Evolutionary conservation across 768 basidiomycete genomes (phyloP).

Genomic region (Lyophyllum decastes): DNA sequence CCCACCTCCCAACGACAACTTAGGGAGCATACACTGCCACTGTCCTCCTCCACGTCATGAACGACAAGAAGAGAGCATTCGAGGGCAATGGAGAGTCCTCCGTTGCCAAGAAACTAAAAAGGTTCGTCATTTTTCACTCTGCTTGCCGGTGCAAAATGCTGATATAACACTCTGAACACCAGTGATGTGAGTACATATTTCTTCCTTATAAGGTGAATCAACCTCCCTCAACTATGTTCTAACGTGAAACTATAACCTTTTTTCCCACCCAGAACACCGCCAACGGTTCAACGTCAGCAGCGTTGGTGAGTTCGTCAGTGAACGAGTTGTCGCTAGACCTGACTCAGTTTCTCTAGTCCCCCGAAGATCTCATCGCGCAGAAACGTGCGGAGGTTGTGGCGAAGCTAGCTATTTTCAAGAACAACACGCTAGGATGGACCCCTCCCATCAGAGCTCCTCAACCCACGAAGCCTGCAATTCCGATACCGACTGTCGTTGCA

Average conservation of each 20-base stretch:
- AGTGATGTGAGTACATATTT: slow-evolving; percentile 71
- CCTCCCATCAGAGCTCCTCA: slow-evolving; percentile 41
- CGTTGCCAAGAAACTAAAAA: slow-evolving; percentile 64
- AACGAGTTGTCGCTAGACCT: not conserved
- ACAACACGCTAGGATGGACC: slow-evolving; percentile 31
- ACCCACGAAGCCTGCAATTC: slow-evolving; percentile 36
- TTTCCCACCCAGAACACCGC: slow-evolving; percentile 51
- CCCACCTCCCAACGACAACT: not conserved
- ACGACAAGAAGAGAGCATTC: slow-evolving; percentile 63
- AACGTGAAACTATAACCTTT: slow-evolving; percentile 71
- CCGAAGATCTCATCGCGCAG: slow-evolving; percentile 73
- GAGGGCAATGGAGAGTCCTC: slow-evolving; percentile 54
- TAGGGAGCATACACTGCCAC: not conserved
- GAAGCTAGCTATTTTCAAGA: slow-evolving; percentile 78
- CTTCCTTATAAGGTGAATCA: slow-evolving; percentile 71
- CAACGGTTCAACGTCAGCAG: slow-evolving; percentile 43
- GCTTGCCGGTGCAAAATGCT: slow-evolving; percentile 10
- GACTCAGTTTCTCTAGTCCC: not conserved
- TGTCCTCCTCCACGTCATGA: slow-evolving; percentile 41
- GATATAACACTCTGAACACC: slow-evolving; percentile 22
- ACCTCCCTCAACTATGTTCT: slow-evolving; percentile 48
- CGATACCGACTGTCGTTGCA: slow-evolving; percentile 27
- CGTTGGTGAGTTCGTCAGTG: slow-evolving; percentile 41
- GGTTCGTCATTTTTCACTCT: slow-evolving; percentile 40
- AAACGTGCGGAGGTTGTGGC: slow-evolving; percentile 85